Evolutionary conservation across 139 green algal species (phyloP).

Genomic region (Desmodesmus armatus): DNA sequence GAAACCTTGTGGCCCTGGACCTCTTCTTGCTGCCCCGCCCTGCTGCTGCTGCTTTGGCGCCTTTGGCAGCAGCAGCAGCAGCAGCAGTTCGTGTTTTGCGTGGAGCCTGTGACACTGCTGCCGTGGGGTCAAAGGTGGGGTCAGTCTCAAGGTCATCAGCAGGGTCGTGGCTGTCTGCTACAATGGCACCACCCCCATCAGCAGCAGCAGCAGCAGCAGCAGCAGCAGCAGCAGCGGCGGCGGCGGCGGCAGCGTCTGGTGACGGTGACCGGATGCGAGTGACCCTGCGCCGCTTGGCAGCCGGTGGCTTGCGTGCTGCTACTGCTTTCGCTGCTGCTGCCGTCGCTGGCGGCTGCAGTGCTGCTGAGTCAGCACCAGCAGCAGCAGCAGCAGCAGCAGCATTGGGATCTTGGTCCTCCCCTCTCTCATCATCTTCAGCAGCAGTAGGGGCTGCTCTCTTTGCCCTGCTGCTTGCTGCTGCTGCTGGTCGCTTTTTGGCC

Average conservation of each 20-base stretch:
- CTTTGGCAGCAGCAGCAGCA: constrained; percentile 55
- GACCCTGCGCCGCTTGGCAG: too few relatives aligned
- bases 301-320: neutral
- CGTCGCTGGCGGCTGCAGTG: neutral
- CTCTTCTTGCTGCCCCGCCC: constrained; percentile 50
- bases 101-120: neutral
- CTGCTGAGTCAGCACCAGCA: neutral
- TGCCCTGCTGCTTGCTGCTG: neutral
- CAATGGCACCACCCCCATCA: too few relatives aligned
- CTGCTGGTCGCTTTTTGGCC: neutral
- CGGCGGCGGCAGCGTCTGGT: neutral
- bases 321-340: constrained; percentile 22
- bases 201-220: neutral
- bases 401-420: neutral
- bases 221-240: neutral
- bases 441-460: neutral
- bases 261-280: neutral
- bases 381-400: constrained; percentile 9
- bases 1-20: neutral
- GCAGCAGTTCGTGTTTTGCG: neutral
- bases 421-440: neutral
- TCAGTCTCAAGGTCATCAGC: too few relatives aligned
- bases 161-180: too few relatives aligned
- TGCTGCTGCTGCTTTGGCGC: constrained; percentile 62
- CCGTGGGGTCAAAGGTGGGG: too few relatives aligned